A percentile compares a stretch with the other conserved stretches of the same genome.
These are phyloP conservation scores for Rhizoclosmatium sp. DNA, from an alignment of 192 early-diverging fungal species.

Conservation along the genomic window DNA sequence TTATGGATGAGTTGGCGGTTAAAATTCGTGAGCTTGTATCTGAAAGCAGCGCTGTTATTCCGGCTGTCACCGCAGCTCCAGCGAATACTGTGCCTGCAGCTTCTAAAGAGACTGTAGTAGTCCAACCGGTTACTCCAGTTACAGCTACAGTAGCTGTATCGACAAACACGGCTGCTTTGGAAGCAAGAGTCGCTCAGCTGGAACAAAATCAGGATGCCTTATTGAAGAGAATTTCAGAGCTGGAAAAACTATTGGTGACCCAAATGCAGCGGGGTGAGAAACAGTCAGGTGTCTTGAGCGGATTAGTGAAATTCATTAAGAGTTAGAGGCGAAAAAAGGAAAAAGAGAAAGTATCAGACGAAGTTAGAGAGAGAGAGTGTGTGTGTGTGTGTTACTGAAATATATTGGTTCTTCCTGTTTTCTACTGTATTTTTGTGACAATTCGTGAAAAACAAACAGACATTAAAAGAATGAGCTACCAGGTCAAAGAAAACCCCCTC, in stretches of 20 bases:
- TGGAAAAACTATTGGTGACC: background rate
- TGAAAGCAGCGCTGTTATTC: background rate
- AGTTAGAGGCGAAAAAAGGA: background rate
- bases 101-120: background rate
- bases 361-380: background rate
- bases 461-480: too few species aligned
- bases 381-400: too few species aligned
- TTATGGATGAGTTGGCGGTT: constrained; percentile 18
- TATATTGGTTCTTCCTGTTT: too few species aligned
- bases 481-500: too few species aligned
- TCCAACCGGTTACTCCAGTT: background rate
- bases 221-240: background rate
- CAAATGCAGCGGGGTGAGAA: background rate
- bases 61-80: background rate
- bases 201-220: background rate
- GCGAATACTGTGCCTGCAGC: background rate
- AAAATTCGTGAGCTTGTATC: background rate
- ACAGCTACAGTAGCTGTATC: background rate
- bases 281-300: background rate
- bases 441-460: background rate
- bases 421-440: background rate
- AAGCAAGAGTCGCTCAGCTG: background rate
- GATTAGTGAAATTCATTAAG: background rate
- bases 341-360: background rate
- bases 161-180: background rate